Evolutionary conservation across 2,329 filamentous ascomycete genomes (phyloP).

Genomic region (Penicillium capsulatum): DNA sequence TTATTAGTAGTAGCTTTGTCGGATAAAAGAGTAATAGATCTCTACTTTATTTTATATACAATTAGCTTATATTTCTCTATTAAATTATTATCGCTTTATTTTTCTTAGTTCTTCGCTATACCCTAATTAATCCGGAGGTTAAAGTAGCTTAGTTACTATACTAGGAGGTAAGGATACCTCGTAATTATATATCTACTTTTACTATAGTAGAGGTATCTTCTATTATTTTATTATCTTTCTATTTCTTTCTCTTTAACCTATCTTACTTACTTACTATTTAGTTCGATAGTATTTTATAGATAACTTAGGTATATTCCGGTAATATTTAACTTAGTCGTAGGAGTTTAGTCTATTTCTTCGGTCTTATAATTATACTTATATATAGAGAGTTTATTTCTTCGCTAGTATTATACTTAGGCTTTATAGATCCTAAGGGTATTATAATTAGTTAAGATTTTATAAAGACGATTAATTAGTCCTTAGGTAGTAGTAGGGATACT

Average conservation of each 20-base stretch:
- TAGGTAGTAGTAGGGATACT: background rate
- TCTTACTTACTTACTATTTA: background rate
- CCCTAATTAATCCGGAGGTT: too few species aligned
- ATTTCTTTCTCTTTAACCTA: background rate
- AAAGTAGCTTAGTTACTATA: background rate
- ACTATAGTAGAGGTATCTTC: background rate
- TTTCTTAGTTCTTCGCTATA: background rate
- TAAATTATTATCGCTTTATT: background rate
- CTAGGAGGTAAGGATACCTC: background rate
- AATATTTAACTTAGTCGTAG: background rate
- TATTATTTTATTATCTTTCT: background rate
- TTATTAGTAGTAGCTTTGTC: background rate
- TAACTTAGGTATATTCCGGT: background rate
- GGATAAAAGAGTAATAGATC: background rate
- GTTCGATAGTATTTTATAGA: background rate
- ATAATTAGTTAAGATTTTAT: slow-evolving; percentile 1
- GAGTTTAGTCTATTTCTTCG: background rate
- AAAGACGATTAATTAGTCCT: background rate
- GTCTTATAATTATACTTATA: background rate
- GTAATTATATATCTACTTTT: background rate
- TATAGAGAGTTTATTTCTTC: too few species aligned
- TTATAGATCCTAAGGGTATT: background rate
- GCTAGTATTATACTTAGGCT: background rate
- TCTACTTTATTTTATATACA: background rate
- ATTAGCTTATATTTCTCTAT: background rate